These are phyloP conservation scores for Takakia lepidozioides DNA, from an alignment of 225 moss, liverwort and hornwort species.

Conservation along the genomic window DNA sequence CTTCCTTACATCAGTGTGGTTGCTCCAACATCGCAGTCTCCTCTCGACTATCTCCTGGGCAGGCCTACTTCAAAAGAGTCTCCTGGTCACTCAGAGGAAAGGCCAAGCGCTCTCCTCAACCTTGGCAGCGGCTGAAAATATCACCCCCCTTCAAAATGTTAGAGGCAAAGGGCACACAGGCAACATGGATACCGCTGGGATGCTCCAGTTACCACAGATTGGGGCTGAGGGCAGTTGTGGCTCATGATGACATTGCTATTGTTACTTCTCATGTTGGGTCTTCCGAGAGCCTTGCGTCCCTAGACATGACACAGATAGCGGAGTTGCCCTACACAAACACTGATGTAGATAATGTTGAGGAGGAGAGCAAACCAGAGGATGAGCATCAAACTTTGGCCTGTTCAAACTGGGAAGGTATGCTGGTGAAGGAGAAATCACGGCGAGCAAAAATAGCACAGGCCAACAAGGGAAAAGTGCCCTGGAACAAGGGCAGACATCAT, in stretches of 20 bases:
- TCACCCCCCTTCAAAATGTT: conserved; percentile 12
- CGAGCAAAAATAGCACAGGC: conserved; percentile 62
- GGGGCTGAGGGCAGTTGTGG: conserved; percentile 17
- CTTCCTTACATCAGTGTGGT: neutral
- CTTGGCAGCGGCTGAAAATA: conserved; percentile 2
- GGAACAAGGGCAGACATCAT: conserved; percentile 84
- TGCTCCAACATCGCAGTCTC: neutral
- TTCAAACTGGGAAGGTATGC: conserved; percentile 5
- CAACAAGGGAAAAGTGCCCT: conserved; percentile 85
- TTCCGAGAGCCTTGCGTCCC: conserved; percentile 10
- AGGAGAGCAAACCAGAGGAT: conserved; percentile 8
- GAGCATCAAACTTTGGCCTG: too few relatives aligned
- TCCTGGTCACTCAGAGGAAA: too few relatives aligned
- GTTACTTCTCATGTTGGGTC: conserved; percentile 22
- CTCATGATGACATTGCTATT: conserved; percentile 13
- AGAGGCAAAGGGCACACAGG: conserved; percentile 8
- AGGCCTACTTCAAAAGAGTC: conserved; percentile 4
- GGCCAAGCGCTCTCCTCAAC: conserved; percentile 8
- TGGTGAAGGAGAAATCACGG: conserved; percentile 45
- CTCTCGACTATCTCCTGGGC: conserved; percentile 4
- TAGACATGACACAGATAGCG: conserved; percentile 10
- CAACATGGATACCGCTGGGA: conserved; percentile 7
- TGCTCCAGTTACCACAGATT: conserved; percentile 4
- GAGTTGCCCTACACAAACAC: neutral
- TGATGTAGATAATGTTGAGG: conserved; percentile 1